Percentiles rank a stretch among this genome's conserved stretches.
Evolutionary conservation across 2,329 filamentous ascomycete species (phyloP).

Genomic region (Botrytis pseudocinerea): DNA sequence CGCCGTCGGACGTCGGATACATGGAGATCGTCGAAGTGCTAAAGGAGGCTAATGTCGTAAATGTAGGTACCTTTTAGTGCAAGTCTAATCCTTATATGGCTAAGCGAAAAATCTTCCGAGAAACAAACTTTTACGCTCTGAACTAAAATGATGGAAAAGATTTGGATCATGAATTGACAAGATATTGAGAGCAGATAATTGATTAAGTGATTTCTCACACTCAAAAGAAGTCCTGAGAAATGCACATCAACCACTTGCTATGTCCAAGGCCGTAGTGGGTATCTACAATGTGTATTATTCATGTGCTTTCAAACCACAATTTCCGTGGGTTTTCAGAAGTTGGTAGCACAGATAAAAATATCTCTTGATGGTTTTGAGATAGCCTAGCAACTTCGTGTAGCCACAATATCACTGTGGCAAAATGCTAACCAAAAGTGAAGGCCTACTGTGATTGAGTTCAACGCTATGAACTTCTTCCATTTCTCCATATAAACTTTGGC

Average conservation of each 20-base stretch:
- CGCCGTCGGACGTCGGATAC: not conserved
- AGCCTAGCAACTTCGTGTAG: not conserved
- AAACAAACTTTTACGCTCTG: not conserved
- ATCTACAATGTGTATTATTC: not conserved
- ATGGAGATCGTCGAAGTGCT: not conserved
- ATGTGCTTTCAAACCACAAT: not conserved
- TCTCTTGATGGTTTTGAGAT: not conserved
- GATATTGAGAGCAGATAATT: not conserved
- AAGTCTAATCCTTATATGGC: not conserved
- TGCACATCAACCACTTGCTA: not conserved
- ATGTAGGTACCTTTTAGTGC: not conserved
- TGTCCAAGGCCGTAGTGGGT: not conserved
- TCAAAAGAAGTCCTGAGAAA: not conserved
- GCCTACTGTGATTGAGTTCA: too few relatives aligned
- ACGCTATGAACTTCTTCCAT: not conserved
- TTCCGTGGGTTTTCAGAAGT: not conserved
- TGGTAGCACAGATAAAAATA: not conserved
- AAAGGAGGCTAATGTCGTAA: not conserved
- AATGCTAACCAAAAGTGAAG: not conserved
- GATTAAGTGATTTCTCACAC: not conserved
- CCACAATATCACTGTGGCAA: not conserved
- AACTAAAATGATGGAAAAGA: not conserved
- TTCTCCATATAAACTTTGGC: too few relatives aligned
- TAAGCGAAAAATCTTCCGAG: not conserved
- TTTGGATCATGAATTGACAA: not conserved